These are phyloP conservation scores for Ascochyta lentis DNA, from an alignment of 2,329 filamentous ascomycete species.

Conservation along the genomic window DNA sequence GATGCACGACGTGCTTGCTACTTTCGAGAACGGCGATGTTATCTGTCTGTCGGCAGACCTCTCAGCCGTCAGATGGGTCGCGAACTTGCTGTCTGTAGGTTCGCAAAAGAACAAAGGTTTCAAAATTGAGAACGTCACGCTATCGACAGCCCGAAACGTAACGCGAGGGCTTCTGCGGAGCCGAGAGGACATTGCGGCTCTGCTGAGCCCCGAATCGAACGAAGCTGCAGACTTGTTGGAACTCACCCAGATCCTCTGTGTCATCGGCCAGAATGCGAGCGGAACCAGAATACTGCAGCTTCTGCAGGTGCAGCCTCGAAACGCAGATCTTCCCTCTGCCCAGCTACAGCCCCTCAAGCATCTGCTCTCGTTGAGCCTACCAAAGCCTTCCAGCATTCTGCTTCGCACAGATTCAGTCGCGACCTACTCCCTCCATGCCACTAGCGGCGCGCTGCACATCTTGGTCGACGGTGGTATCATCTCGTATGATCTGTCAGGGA, in stretches of 20 bases:
- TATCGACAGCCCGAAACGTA: conserved; percentile 49
- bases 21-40: conserved; percentile 68
- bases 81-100: conserved; percentile 26
- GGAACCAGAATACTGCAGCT: conserved; percentile 32
- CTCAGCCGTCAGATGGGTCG: conserved; percentile 41
- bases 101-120: conserved; percentile 24
- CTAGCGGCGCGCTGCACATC: conserved; percentile 69
- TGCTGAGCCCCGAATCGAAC: conserved; percentile 42
- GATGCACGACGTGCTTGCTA: conserved; percentile 59
- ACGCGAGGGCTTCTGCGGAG: conserved; percentile 53
- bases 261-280: conserved; percentile 33
- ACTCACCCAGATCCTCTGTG: conserved; percentile 45
- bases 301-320: conserved; percentile 41
- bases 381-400: conserved; percentile 22
- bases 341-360: conserved; percentile 42
- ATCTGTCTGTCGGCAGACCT: conserved; percentile 66
- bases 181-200: conserved; percentile 53
- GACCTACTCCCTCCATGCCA: conserved; percentile 65
- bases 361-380: conserved; percentile 41
- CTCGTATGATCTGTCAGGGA: conserved; percentile 69
- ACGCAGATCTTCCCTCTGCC: conserved; percentile 36
- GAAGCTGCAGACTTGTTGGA: conserved; percentile 40
- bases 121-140: conserved; percentile 43
- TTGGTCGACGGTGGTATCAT: conserved; percentile 61
- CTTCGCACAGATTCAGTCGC: conserved; percentile 12